phyloP scores from a whole-genome alignment of 2,329 filamentous ascomycete genomes.

The Diaporthe vexans region DNA sequence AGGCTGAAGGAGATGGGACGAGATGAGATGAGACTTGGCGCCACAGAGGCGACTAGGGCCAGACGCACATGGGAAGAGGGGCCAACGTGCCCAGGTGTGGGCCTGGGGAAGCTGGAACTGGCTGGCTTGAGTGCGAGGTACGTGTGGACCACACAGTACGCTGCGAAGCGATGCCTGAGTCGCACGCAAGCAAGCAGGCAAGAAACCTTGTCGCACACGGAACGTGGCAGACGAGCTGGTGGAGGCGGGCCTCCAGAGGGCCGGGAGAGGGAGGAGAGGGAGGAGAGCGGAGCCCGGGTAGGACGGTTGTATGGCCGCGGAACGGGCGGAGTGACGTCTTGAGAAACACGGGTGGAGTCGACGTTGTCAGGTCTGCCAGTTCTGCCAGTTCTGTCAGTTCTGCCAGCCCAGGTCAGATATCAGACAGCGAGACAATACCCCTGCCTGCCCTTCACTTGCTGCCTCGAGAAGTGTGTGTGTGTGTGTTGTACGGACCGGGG shows the following conservation, averaged over 20 bases:
- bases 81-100: background rate
- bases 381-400: too few species aligned
- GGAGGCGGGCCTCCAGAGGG: background rate
- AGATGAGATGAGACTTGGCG: slow-evolving; percentile 37
- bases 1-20: background rate
- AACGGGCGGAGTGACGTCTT: slow-evolving; percentile 12
- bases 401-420: background rate
- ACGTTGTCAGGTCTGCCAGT: background rate
- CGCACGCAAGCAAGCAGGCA: background rate
- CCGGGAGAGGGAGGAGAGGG: background rate
- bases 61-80: too few species aligned
- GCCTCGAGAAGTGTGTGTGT: too few species aligned
- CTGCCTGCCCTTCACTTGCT: too few species aligned
- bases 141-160: background rate
- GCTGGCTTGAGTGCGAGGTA: too few species aligned
- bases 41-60: slow-evolving; percentile 3
- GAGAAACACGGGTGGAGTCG: background rate
- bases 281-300: slow-evolving; percentile 4
- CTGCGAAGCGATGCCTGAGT: slow-evolving; percentile 8
- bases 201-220: slow-evolving; percentile 8
- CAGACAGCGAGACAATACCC: background rate
- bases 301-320: background rate
- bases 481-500: too few species aligned
- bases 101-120: slow-evolving; percentile 8
- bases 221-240: slow-evolving; percentile 29